Base-by-base conservation (phyloP, 2,329 filamentous ascomycete species). In the Xylaria sp. region DNA sequence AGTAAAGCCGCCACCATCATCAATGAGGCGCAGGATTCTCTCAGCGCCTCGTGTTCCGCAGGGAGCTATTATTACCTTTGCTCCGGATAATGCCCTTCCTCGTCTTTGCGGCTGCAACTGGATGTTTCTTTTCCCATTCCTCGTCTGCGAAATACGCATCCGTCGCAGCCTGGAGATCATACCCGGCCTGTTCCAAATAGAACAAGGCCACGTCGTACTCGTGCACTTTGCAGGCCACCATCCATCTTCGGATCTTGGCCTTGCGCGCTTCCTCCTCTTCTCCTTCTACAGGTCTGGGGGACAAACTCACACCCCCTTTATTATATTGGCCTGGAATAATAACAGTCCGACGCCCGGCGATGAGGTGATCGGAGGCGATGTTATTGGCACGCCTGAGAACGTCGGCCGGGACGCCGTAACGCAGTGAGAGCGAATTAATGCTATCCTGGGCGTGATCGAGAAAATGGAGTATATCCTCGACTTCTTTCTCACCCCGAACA, bases 171-270 rank as follows among this genome's bases (percentile, higher is more conserved):
- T 85, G 82, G 13, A 92, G 75, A 66, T 91, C 80, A 71, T 89
- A 91, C 6, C 80, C 79, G 19, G 80, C 77, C 71, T 90, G 86
- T 68, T 91, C 83, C 49, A 94, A 79, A 72, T 94, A 94, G 18
- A 92, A 71, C 34, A 89, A 72, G 1, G 90, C 90, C 54, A 91
- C 78, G 70, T 91, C 87, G 75, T 86, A 92, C 78, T 92, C 88
- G 23, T 83, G 77, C 34, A 90, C 87, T 71, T 93, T 93, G 75
- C 87, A 90, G 1, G 81, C 80, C 1, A 91, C 85, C 90, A 92
- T 92, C 79, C 88, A 93, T 62, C 88, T 83, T 48, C 90, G 80
- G 39, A 93, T 80, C 69, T 86, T 87, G 16, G 77, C 80, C 74
- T 90, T 92, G 63, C 85, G 81, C 54, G 82, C 77, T 74, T 90